A percentile compares a stretch with the other conserved stretches of the same genome.
Evolutionary conservation across 768 basidiomycete genomes (phyloP).

Genomic region (Dioszegia hungarica): DNA sequence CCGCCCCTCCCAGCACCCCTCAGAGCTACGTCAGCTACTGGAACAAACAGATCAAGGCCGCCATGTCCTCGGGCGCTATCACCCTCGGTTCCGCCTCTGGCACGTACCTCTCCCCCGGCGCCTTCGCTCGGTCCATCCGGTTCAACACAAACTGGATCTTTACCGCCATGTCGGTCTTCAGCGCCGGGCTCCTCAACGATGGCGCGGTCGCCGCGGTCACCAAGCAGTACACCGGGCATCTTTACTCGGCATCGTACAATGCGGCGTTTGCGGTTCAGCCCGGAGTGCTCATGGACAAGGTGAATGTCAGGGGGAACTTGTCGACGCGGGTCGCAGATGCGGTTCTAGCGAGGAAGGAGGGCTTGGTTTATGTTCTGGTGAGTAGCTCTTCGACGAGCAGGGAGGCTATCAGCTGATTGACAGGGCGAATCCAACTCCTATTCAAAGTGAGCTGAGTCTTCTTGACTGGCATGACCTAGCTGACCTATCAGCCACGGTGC

Average conservation of each 20-base stretch:
- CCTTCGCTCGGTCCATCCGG: conserved; percentile 8
- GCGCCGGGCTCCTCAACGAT: conserved; percentile 12
- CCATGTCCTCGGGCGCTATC: not conserved
- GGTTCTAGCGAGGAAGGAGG: not conserved
- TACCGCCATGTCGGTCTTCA: conserved; percentile 5
- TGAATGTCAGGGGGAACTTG: conserved; percentile 5
- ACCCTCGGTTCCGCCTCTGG: not conserved
- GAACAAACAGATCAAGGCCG: not conserved
- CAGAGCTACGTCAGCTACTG: conserved; percentile 12
- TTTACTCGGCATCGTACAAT: conserved; percentile 4
- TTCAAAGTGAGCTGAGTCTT: conserved; percentile 14
- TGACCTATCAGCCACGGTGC: conserved; percentile 16
- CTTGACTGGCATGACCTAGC: not conserved
- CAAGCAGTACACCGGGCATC: conserved; percentile 3
- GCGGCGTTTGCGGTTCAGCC: conserved; percentile 5
- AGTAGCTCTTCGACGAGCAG: too few species aligned
- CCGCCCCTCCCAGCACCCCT: conserved; percentile 6
- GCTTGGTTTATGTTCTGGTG: conserved; percentile 6
- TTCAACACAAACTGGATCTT: conserved; percentile 3
- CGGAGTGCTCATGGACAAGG: conserved; percentile 15
- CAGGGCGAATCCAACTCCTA: conserved; percentile 22
- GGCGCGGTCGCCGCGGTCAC: not conserved
- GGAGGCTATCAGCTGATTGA: not conserved
- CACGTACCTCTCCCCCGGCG: conserved; percentile 13
- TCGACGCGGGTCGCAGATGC: not conserved